Evolutionary conservation across 768 basidiomycete species (phyloP).

Genomic region (Amyloporia xantha): DNA sequence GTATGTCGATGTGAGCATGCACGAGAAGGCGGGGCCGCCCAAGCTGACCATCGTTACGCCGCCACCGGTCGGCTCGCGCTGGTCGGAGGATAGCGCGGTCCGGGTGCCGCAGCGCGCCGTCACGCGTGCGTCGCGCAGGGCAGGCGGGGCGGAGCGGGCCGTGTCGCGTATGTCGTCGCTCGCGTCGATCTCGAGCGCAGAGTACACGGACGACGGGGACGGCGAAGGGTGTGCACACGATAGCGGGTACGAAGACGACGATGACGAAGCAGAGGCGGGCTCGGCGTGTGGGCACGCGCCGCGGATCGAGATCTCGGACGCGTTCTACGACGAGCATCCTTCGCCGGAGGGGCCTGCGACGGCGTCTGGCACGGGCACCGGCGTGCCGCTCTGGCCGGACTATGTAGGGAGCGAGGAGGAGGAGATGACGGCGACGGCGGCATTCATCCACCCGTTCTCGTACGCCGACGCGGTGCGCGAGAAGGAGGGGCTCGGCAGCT

Average conservation of each 20-base stretch:
- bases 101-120: background rate
- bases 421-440: constrained; percentile 21
- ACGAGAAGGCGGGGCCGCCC: background rate
- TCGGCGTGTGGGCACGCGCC: too few species aligned
- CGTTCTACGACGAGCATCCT: constrained; percentile 37
- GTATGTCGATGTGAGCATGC: background rate
- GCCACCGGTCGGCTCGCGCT: background rate
- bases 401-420: constrained; percentile 13
- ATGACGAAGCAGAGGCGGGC: background rate
- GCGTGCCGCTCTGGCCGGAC: constrained; percentile 18
- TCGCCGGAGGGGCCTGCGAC: constrained; percentile 40
- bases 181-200: background rate
- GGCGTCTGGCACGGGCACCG: constrained; percentile 19
- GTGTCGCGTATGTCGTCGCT: background rate
- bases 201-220: constrained; percentile 3
- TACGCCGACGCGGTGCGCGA: constrained; percentile 17
- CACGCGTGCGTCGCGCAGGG: background rate
- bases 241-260: background rate
- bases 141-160: background rate
- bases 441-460: constrained; percentile 26
- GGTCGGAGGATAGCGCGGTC: background rate
- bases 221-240: background rate
- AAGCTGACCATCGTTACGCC: background rate
- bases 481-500: too few species aligned
- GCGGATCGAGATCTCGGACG: constrained; percentile 35